phyloP scores from a whole-genome alignment of 768 basidiomycete genomes.

The Agaricus bisporus region DNA sequence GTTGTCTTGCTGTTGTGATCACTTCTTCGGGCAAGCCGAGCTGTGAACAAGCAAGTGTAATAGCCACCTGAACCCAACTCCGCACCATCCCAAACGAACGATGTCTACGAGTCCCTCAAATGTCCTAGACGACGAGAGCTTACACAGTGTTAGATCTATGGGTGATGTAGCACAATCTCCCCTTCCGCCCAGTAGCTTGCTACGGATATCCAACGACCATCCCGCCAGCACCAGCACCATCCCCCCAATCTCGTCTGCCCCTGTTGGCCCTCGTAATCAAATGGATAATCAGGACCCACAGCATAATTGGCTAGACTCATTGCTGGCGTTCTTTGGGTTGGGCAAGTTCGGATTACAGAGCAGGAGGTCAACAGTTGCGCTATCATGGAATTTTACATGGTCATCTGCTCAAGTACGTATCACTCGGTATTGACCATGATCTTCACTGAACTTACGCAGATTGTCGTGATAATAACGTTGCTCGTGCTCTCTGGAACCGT shows the following conservation, averaged over 20 bases:
- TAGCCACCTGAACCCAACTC: neutral
- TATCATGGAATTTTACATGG: constrained; percentile 46
- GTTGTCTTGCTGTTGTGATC: neutral
- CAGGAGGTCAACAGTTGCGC: constrained; percentile 46
- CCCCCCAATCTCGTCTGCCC: neutral
- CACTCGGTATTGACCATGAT: neutral
- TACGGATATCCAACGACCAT: constrained; percentile 4
- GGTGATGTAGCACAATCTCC: constrained; percentile 32
- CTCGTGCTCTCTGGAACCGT: constrained; percentile 39
- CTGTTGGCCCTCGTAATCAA: constrained; percentile 6
- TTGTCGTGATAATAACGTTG: constrained; percentile 43
- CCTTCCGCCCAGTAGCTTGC: constrained; percentile 5
- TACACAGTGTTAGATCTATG: constrained; percentile 33
- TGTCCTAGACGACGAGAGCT: constrained; percentile 16
- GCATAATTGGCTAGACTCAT: neutral
- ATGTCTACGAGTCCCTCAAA: constrained; percentile 17
- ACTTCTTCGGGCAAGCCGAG: neutral
- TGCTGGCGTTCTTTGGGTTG: constrained; percentile 41
- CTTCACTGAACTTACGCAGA: constrained; percentile 26
- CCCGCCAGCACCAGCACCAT: neutral
- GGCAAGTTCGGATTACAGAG: constrained; percentile 45
- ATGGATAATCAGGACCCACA: neutral
- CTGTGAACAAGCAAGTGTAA: neutral
- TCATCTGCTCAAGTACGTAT: constrained; percentile 43
- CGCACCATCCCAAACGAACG: neutral